Evolutionary conservation across 331 rosid species (phyloP), one percentile per base, ranked within the genome.

Genomic region (Quercus phellos): DNA sequence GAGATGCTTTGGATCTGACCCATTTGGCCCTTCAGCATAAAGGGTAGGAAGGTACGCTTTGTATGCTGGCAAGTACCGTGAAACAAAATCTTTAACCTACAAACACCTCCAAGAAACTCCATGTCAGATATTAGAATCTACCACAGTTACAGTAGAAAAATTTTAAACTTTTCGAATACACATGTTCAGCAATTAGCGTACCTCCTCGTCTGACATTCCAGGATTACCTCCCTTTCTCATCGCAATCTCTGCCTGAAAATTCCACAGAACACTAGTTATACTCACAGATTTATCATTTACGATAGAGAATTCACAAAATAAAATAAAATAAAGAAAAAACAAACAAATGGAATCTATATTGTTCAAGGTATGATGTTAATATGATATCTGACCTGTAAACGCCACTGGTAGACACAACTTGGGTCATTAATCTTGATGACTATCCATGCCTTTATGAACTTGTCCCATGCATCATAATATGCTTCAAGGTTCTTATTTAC

Each of bases 161-260:
- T 43, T 38, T 56, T 21, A 54, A 51, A 17, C 35, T 30, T 14
- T n/a, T 38, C 35, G 27, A 53, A 79, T 63, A 78, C 18, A 54
- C 59, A 53, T 27, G 26, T 56, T 35, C 71, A 27, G 10, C 51
- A 30, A 66, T 1, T 51, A 38, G 74, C 86, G 21, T 6, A 92
- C 99, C 98, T 92, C 99, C 4, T 94, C 97, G 58, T 94, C 96
- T 0, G 96, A 85, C 99, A 95, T 90, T 74, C 97, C 97, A 2
- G 98, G 90, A 1, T 95, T 94, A 35, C 98, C 99, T 7, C 91
- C 99, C 54, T 95, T 92, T 75, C 96, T 95, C 99, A 95, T 95
- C 17, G 97, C 98, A 80, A 95, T 90, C 90, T 95, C 98, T 55
- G 98, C 99, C 99, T 95, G 86, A 83, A 84, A 60, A 76, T 82